Base-by-base conservation (phyloP, 345 rosid genomes). In the sweet orange (Citrus sinensis) region DNA sequence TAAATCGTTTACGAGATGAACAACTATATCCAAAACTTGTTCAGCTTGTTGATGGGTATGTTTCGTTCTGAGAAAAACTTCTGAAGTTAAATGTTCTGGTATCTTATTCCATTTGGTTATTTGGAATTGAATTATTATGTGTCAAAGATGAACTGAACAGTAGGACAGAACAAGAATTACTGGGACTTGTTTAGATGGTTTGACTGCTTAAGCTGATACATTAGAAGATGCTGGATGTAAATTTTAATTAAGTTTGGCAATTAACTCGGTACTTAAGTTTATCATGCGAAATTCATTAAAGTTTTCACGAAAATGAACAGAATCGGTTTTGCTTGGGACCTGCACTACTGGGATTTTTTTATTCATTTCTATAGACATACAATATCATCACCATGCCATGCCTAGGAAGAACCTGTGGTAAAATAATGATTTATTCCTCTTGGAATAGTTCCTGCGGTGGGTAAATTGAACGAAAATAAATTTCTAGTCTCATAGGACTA, bases 1-100 rank as follows among this genome's bases (percentile, higher is more conserved):
- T 96, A 88, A 94, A 92, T 75, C 93, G 95, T 17, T 86, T 96
- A 61, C 93, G 98, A 24, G 99, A 96, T 70, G 92, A 94, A 75
- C 99, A 87, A 75, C 83, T 96, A 69, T 92, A 92, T 83, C 85
- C 93, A 40, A 94, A 89, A 86, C 98, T 96, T 24, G 87, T 91
- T 70, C 85, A 90, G 78, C 97, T 96, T 74, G 98, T 94, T 7
- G 88, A 90, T 24, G 94, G 88, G 99, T 96, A 93, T 86, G 98
- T 89, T 79, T 74, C 71, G 14, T 2, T 59, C 55, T 37, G 17
- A 40, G 37, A 54, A n/a, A 30, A 49, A 51, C 4, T 16, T 66
- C n/a, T 22, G 32, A 64, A n/a, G 70, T 75, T 65, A 3, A 66
- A 66, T 58, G 56, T 54, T 67, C 25, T 75, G 6, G 35, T 8